phyloP scores from a whole-genome alignment of 768 basidiomycete genomes.

The Auricularia sp. region DNA sequence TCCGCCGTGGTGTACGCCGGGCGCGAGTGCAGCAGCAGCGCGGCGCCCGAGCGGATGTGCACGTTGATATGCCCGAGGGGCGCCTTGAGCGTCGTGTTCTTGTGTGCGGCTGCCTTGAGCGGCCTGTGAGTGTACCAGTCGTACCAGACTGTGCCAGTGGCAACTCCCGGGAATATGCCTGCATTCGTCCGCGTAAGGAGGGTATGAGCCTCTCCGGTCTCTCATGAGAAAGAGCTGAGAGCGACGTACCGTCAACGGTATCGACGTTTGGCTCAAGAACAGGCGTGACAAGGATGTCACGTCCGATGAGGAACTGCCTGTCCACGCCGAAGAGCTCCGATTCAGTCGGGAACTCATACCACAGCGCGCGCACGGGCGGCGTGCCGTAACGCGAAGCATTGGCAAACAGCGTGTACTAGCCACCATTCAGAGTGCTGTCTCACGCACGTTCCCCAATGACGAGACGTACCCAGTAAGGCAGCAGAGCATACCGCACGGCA shows the following conservation, averaged over 20 bases:
- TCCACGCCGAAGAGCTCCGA: constrained; percentile 53
- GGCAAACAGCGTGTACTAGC: constrained; percentile 63
- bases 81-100: constrained; percentile 44
- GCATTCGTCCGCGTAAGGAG: background rate
- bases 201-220: too few relatives aligned
- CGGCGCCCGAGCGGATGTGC: constrained; percentile 61
- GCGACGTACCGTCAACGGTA: constrained; percentile 48
- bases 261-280: constrained; percentile 60
- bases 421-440: too few relatives aligned
- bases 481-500: constrained; percentile 53
- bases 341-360: constrained; percentile 70
- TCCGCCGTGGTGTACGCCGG: constrained; percentile 55
- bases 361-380: constrained; percentile 64
- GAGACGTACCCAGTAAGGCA: constrained; percentile 67
- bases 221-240: background rate
- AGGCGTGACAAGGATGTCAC: constrained; percentile 65
- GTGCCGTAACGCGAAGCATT: constrained; percentile 55
- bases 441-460: background rate
- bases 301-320: constrained; percentile 62
- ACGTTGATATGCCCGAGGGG: constrained; percentile 70
- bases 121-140: constrained; percentile 64
- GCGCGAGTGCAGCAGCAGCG: constrained; percentile 45
- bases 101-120: constrained; percentile 33
- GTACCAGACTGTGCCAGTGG: constrained; percentile 45
- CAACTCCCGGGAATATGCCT: constrained; percentile 61